A percentile compares a stretch with the other conserved stretches of the same genome.
Conservation (phyloP, 1,284 basidiomycete genomes). For the Ceratobasidium sp. region DNA sequence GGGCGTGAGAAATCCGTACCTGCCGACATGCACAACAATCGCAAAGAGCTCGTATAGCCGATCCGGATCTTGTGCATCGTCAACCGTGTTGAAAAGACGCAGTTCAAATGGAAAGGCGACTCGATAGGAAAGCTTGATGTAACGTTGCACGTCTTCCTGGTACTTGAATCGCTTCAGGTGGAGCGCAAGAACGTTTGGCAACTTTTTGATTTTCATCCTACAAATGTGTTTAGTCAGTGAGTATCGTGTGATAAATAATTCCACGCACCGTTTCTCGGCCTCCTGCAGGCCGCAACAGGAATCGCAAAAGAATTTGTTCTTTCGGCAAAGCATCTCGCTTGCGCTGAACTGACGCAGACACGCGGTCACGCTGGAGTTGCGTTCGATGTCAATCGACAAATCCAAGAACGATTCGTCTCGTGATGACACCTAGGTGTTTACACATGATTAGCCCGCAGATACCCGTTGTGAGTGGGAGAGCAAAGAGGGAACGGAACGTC, state of each 20-base stretch:
- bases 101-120: conserved; percentile 96
- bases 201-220: conserved; percentile 97
- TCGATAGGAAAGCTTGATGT: conserved; percentile 95
- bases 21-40: conserved; percentile 97
- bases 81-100: conserved; percentile 95
- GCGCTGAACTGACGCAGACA: conserved; percentile 97
- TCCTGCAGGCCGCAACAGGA: conserved; percentile 96
- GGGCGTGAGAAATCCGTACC: conserved; percentile 65
- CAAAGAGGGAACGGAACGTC: conserved; percentile 25
- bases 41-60: conserved; percentile 93
- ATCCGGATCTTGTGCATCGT: conserved; percentile 89
- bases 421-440: conserved; percentile 76
- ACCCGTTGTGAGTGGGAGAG: conserved; percentile 22
- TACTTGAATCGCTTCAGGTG: conserved; percentile 99
- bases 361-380: conserved; percentile 94
- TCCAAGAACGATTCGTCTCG: conserved; percentile 97
- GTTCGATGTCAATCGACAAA: conserved; percentile 97
- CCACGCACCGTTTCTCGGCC: conserved; percentile 90
- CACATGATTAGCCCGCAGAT: conserved; percentile 15
- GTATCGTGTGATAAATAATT: conserved; percentile 26
- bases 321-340: conserved; percentile 96
- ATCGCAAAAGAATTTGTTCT: conserved; percentile 99
- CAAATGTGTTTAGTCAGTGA: conserved; percentile 2
- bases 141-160: conserved; percentile 86
- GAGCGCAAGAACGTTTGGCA: conserved; percentile 93